Conservation (phyloP, 805 yeast species). For the Wickerhamiella sorbophila region DNA sequence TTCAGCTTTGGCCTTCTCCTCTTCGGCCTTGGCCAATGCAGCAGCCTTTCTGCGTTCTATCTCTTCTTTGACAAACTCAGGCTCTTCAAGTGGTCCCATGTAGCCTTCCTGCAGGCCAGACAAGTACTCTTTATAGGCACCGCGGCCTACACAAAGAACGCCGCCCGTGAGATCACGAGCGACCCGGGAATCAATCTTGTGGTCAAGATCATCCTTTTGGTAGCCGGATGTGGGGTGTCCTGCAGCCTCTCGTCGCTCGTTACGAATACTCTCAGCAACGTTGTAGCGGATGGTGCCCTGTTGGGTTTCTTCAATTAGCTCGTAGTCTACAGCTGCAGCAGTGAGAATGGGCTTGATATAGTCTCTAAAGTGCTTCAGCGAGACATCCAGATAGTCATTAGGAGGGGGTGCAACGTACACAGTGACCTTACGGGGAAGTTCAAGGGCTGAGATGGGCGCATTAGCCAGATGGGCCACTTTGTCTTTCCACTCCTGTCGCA, state of each 20-base stretch:
- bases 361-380: conserved; percentile 57
- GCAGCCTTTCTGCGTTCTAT: conserved; percentile 7
- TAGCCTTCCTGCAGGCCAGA: conserved; percentile 89
- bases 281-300: conserved; percentile 78
- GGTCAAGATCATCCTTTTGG: conserved; percentile 21
- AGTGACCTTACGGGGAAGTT: conserved; percentile 58
- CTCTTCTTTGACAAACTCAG: conserved; percentile 23
- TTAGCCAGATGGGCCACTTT: conserved; percentile 42
- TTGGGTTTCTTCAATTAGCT: conserved; percentile 49
- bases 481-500: conserved; percentile 51
- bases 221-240: conserved; percentile 19
- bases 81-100: conserved; percentile 68
- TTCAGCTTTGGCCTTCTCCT: conserved; percentile 5
- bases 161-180: conserved; percentile 52
- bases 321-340: conserved; percentile 74
- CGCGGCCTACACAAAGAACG: conserved; percentile 83
- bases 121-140: conserved; percentile 86
- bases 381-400: conserved; percentile 66
- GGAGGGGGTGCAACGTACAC: conserved; percentile 96
- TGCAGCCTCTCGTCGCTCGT: conserved; percentile 36
- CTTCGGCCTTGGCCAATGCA: conserved; percentile 8
- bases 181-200: conserved; percentile 22
- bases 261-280: conserved; percentile 74
- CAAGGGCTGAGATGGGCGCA: conserved; percentile 32
- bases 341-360: conserved; percentile 76